Evolutionary conservation across 768 basidiomycete genomes (phyloP).

Genomic region (Aureoboletus auriporus): DNA sequence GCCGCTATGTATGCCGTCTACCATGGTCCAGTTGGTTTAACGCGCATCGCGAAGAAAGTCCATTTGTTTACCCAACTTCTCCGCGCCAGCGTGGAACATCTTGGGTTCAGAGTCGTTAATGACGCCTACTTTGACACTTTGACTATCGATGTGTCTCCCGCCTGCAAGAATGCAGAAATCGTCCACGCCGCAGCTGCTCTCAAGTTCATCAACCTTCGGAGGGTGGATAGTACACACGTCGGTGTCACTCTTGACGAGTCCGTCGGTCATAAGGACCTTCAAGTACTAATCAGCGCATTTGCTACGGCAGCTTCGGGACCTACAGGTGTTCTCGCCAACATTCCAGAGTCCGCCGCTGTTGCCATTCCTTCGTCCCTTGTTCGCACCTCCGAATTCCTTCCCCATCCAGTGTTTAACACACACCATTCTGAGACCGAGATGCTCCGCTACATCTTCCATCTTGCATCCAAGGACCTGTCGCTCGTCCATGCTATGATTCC

Average conservation of each 20-base stretch:
- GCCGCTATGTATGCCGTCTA: slow-evolving; percentile 98
- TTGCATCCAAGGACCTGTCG: slow-evolving; percentile 92
- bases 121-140: slow-evolving; percentile 87
- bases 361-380: slow-evolving; percentile 53
- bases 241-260: slow-evolving; percentile 95
- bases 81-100: slow-evolving; percentile 55
- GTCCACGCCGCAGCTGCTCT: slow-evolving; percentile 67
- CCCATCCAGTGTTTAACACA: slow-evolving; percentile 91
- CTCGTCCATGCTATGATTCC: slow-evolving; percentile 97
- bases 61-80: slow-evolving; percentile 83
- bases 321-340: slow-evolving; percentile 41
- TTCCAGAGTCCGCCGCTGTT: slow-evolving; percentile 38
- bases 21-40: slow-evolving; percentile 86
- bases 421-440: slow-evolving; percentile 99
- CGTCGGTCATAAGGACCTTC: slow-evolving; percentile 68
- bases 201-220: slow-evolving; percentile 80
- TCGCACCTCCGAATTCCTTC: slow-evolving; percentile 68
- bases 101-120: slow-evolving; percentile 75
- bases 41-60: slow-evolving; percentile 85
- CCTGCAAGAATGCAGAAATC: slow-evolving; percentile 49
- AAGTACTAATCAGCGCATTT: slow-evolving; percentile 79
- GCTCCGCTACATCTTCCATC: slow-evolving; percentile 92
- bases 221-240: slow-evolving; percentile 66
- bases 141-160: slow-evolving; percentile 66
- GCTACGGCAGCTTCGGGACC: slow-evolving; percentile 55